Percentiles rank a stretch among this genome's conserved stretches.
Evolutionary conservation across 768 basidiomycete genomes (phyloP).

Genomic region (Mrakia blollopis): DNA sequence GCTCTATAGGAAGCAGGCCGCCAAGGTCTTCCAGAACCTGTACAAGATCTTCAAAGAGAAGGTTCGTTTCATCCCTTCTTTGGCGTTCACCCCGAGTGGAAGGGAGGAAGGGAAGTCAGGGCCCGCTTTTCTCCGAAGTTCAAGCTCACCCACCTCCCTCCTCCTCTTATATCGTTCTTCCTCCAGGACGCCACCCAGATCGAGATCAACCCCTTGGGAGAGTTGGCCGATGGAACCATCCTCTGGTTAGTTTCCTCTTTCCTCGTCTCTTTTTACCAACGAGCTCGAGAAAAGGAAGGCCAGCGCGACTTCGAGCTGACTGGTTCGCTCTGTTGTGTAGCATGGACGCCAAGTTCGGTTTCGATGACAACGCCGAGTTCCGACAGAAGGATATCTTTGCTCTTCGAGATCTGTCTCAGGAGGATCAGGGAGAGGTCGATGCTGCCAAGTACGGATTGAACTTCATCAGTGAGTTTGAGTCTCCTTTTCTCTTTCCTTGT

Average conservation of each 20-base stretch:
- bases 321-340: constrained; percentile 47
- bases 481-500: too few species aligned
- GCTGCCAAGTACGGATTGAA: constrained; percentile 63
- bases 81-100: background rate
- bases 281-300: background rate
- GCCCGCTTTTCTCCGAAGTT: background rate
- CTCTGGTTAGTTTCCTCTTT: constrained; percentile 61
- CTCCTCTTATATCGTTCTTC: background rate
- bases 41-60: constrained; percentile 98
- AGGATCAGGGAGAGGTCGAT: constrained; percentile 95
- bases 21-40: constrained; percentile 85
- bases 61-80: constrained; percentile 31
- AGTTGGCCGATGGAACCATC: constrained; percentile 83
- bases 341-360: constrained; percentile 99
- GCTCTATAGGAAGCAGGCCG: constrained; percentile 58
- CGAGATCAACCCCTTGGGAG: constrained; percentile 96
- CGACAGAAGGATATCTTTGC: constrained; percentile 84
- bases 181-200: constrained; percentile 90
- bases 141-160: background rate
- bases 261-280: background rate
- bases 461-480: constrained; percentile 14
- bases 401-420: constrained; percentile 87
- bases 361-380: constrained; percentile 99
- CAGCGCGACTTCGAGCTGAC: background rate
- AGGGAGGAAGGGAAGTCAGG: background rate